Evolutionary conservation across 495 filamentous ascomycete species (phyloP).

Genomic region (Penicillium canescens): DNA sequence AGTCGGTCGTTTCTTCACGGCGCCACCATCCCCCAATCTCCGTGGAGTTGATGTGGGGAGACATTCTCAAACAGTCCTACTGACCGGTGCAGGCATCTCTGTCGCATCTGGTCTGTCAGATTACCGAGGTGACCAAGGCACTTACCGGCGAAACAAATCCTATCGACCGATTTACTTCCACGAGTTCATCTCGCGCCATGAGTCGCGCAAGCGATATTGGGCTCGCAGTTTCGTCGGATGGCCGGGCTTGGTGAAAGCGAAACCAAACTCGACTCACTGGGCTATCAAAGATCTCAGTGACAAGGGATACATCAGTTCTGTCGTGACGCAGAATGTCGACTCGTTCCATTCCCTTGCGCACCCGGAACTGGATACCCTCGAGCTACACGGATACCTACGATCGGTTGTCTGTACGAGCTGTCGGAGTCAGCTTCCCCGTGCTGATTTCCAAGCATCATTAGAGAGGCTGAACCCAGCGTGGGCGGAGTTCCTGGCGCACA

Average conservation of each 20-base stretch:
- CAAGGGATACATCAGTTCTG: slow-evolving; percentile 69
- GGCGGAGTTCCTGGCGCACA: slow-evolving; percentile 72
- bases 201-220: slow-evolving; percentile 93
- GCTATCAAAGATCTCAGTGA: slow-evolving; percentile 70
- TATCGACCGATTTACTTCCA: slow-evolving; percentile 92
- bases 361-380: slow-evolving; percentile 70
- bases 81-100: slow-evolving; percentile 91
- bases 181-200: slow-evolving; percentile 81
- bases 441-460: slow-evolving; percentile 73
- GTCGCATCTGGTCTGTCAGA: slow-evolving; percentile 92
- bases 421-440: slow-evolving; percentile 63
- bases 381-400: slow-evolving; percentile 88
- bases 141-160: slow-evolving; percentile 84
- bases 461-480: slow-evolving; percentile 81
- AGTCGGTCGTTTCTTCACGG: slow-evolving; percentile 69
- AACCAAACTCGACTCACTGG: slow-evolving; percentile 77
- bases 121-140: slow-evolving; percentile 87
- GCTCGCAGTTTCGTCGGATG: slow-evolving; percentile 92
- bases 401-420: slow-evolving; percentile 82
- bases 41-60: slow-evolving; percentile 49
- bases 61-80: slow-evolving; percentile 64
- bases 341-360: slow-evolving; percentile 84
- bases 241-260: slow-evolving; percentile 73
- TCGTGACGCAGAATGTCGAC: slow-evolving; percentile 96
- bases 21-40: slow-evolving; percentile 49